A percentile compares a stretch with the other conserved stretches of the same genome.
These are phyloP conservation scores for Capsella rubella DNA, from an alignment of 441 rosid species.

Conservation along the genomic window DNA sequence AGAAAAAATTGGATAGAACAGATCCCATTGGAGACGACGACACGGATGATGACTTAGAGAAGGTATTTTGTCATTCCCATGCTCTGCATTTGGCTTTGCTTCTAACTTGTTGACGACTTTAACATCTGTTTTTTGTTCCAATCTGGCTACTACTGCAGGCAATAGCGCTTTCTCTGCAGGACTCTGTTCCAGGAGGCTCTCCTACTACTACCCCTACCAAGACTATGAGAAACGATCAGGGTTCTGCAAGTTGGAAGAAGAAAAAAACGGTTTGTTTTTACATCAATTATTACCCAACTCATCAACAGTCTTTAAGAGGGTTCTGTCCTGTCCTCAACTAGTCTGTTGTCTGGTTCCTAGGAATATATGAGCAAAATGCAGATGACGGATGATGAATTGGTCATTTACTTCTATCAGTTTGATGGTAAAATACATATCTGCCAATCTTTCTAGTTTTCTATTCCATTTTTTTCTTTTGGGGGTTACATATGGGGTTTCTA, in stretches of 20 bases:
- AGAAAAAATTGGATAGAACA: background rate
- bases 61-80: conserved; percentile 43
- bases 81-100: background rate
- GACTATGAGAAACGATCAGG: conserved; percentile 47
- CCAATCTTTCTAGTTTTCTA: background rate
- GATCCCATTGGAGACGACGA: conserved; percentile 48
- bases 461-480: too few relatives aligned
- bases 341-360: conserved; percentile 21
- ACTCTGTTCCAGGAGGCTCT: conserved; percentile 45
- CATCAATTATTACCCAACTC: background rate
- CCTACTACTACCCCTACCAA: conserved; percentile 34
- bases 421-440: conserved; percentile 59
- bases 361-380: conserved; percentile 68
- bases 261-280: conserved; percentile 57
- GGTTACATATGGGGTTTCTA: too few relatives aligned
- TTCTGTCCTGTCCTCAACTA: conserved; percentile 1
- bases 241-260: conserved; percentile 48
- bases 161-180: conserved; percentile 76
- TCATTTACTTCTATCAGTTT: conserved; percentile 76
- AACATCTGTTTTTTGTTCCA: background rate
- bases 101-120: background rate
- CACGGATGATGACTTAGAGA: conserved; percentile 50
- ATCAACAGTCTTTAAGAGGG: background rate
- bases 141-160: conserved; percentile 53
- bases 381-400: conserved; percentile 85